Base-by-base conservation (phyloP, 371 early-diverging fungal genomes). In the Astathelohania contejeani region DNA sequence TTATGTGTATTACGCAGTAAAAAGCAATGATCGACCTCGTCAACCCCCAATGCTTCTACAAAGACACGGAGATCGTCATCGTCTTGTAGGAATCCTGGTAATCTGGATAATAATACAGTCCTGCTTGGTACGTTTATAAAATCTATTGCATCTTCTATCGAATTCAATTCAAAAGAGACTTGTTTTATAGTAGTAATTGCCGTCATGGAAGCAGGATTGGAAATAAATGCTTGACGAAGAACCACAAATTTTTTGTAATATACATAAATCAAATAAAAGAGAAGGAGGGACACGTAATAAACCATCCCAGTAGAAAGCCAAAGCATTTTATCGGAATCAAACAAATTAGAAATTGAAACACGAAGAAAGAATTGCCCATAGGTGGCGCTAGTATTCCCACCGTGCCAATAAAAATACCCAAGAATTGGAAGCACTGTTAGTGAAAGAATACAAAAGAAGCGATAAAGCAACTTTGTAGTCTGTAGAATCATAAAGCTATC, bases 401-500 rank as follows among this genome's bases (percentile, higher is more conserved):
- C 53, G 45, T 49, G 47, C 29, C 24, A 61, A 42, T 61, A 72
- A 37, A 63, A 53, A 29, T 43, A 40, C 20, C 68, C 60, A 25
- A 72, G 50, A 9, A 53, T n/a, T 0, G 70, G 71, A 12, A 63
- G n/a, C 2, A 64, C 35, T 10, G 50, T 27, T 23, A 72, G 19
- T 12, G 61, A 55, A 12, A 72, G 48, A 22, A 70, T 25, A 12
- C 6, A 28, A 9, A 54, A 14, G 1, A 60, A 37, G 39, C 64
- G 66, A 26, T 58, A 63, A 0, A 75, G 52, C 3, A 75, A 49
- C 58, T 71, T 75, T 9, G 73, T 25, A 2, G 70, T 69, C 43
- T 72, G 70, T n/a, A 71, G 49, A 39, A 75, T 65, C 69, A 75
- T 66, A 58, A 73, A 75, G 22, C 67, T 63, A 55, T 75, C 76